Percentiles rank a stretch among this genome's conserved stretches.
phyloP scores from a whole-genome alignment of 2,329 filamentous ascomycete genomes.

The Botrytis byssoidea region DNA sequence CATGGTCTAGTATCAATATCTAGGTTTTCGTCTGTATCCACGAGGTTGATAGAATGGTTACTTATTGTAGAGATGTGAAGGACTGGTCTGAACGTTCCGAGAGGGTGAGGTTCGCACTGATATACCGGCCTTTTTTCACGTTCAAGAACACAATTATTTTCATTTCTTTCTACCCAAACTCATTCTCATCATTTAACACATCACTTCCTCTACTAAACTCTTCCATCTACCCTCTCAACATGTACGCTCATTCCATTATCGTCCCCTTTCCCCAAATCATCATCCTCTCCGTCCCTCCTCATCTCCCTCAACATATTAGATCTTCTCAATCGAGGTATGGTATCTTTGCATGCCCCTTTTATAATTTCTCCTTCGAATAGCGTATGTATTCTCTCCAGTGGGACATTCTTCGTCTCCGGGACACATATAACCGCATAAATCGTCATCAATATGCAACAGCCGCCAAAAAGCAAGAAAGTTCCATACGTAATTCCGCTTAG shows the following conservation, averaged over 20 bases:
- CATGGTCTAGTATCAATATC: neutral
- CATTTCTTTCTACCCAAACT: too few species aligned
- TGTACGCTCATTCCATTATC: neutral
- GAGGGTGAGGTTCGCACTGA: neutral
- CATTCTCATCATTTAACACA: too few species aligned
- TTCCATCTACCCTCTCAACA: neutral
- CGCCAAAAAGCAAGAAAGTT: slow-evolving; percentile 32
- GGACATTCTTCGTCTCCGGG: slow-evolving; percentile 68
- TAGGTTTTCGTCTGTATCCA: neutral
- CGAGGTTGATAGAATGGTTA: neutral
- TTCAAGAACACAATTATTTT: neutral
- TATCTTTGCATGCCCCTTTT: slow-evolving; percentile 11
- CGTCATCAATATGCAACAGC: slow-evolving; percentile 20
- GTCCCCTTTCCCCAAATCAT: neutral
- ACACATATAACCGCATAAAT: slow-evolving; percentile 36
- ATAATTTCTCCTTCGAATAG: slow-evolving; percentile 27
- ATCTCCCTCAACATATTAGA: slow-evolving; percentile 10
- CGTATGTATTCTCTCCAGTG: slow-evolving; percentile 55
- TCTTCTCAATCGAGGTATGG: slow-evolving; percentile 11
- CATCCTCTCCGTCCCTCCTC: neutral
- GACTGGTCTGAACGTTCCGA: neutral
- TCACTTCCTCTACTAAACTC: neutral
- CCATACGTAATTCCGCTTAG: slow-evolving; percentile 32
- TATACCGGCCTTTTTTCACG: neutral
- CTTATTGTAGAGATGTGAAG: neutral